A percentile compares a stretch with the other conserved stretches of the same genome.
Conservation (phyloP, 495 filamentous ascomycete genomes). For the Podospora pseudoanserina region DNA sequence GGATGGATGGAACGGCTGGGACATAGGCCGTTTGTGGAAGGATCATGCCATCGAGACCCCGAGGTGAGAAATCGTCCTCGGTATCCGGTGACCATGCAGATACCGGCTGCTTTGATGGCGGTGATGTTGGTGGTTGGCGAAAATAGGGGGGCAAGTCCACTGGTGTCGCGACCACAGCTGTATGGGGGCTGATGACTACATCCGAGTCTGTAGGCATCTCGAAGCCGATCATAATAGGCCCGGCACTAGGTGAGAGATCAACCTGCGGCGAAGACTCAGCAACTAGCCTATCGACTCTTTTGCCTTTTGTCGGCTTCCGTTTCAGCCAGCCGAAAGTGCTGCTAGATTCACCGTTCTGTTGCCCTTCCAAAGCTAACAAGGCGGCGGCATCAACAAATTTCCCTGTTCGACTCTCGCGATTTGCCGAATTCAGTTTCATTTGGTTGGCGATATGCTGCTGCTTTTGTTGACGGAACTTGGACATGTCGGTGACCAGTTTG, state of each 20-base stretch:
- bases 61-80: slow-evolving; percentile 18
- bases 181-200: slow-evolving; percentile 50
- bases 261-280: slow-evolving; percentile 21
- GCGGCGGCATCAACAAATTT: slow-evolving; percentile 51
- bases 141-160: slow-evolving; percentile 34
- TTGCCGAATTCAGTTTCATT: slow-evolving; percentile 14
- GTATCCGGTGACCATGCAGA: slow-evolving; percentile 60
- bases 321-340: slow-evolving; percentile 45
- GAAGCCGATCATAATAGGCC: slow-evolving; percentile 77
- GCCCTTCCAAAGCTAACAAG: slow-evolving; percentile 48
- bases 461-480: slow-evolving; percentile 35
- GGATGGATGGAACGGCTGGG: slow-evolving; percentile 55
- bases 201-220: slow-evolving; percentile 61
- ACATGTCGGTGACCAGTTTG: slow-evolving; percentile 61
- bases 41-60: slow-evolving; percentile 27
- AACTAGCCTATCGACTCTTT: slow-evolving; percentile 26
- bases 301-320: slow-evolving; percentile 32
- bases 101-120: slow-evolving; percentile 62
- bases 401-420: slow-evolving; percentile 28
- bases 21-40: slow-evolving; percentile 39
- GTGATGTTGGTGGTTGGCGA: slow-evolving; percentile 47
- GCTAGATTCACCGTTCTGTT: slow-evolving; percentile 37
- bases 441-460: slow-evolving; percentile 27
- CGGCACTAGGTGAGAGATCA: slow-evolving; percentile 72
- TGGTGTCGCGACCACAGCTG: slow-evolving; percentile 43